Conservation (phyloP, 257 asterid genomes). For the Solanum boliviense region DNA sequence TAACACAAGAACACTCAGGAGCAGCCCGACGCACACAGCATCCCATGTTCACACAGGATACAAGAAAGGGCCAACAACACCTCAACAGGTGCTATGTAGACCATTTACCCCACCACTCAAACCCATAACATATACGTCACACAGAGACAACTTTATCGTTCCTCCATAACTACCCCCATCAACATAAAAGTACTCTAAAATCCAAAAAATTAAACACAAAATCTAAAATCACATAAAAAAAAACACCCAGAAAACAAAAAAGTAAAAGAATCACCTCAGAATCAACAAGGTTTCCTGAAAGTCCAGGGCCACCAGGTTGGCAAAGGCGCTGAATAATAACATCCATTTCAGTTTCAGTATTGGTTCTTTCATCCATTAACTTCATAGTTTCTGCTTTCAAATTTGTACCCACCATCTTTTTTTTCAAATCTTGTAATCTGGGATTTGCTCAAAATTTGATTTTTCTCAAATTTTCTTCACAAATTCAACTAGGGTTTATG, state of each 20-base stretch:
- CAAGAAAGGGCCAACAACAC: background rate
- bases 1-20: background rate
- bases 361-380: constrained; percentile 62
- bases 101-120: background rate
- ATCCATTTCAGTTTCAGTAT: constrained; percentile 71
- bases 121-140: background rate
- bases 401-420: constrained; percentile 74
- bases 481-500: background rate
- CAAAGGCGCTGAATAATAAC: constrained; percentile 63
- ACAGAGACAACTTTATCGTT: background rate
- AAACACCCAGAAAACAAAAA: background rate
- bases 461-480: background rate
- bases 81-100: background rate
- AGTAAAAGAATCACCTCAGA: constrained; percentile 36
- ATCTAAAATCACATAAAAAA: background rate
- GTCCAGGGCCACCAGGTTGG: constrained; percentile 82
- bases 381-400: constrained; percentile 76
- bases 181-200: background rate
- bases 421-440: background rate
- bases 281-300: constrained; percentile 71
- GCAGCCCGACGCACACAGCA: background rate
- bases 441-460: background rate
- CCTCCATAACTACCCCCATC: background rate
- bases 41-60: background rate
- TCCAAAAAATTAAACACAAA: background rate